These are phyloP conservation scores for Antitrichia curtipendula DNA, from an alignment of 225 moss, liverwort and hornwort genomes.

Conservation along the genomic window DNA sequence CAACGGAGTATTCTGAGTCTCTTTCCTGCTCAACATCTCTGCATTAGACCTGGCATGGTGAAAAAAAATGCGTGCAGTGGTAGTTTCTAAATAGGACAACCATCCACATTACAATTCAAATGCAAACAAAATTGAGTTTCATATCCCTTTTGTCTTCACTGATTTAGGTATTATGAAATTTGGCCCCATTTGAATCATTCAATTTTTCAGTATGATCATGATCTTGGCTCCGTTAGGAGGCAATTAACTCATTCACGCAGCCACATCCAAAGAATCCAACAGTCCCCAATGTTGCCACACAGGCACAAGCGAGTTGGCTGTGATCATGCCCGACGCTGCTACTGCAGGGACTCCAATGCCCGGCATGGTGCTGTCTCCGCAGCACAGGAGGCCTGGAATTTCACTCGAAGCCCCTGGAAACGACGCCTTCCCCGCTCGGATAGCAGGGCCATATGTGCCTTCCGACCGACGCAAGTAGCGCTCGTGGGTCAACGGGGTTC, in stretches of 20 bases:
- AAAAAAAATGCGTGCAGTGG: neutral
- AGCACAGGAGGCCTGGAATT: conserved; percentile 52
- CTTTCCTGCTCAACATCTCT: neutral
- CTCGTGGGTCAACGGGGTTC: conserved; percentile 78
- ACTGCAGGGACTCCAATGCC: conserved; percentile 87
- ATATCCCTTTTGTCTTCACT: neutral
- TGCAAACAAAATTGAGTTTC: neutral
- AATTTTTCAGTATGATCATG: neutral
- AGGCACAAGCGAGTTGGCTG: conserved; percentile 70
- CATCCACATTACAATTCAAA: neutral
- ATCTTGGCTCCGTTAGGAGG: neutral
- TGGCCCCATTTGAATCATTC: neutral
- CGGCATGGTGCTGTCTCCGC: conserved; percentile 84
- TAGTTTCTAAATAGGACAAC: neutral
- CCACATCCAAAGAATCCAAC: conserved; percentile 18
- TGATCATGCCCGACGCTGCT: conserved; percentile 74
- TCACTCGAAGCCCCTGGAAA: conserved; percentile 58
- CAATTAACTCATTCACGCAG: neutral
- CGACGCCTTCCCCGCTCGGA: conserved; percentile 53
- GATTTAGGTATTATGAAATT: neutral
- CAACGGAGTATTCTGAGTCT: neutral
- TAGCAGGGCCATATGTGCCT: conserved; percentile 71
- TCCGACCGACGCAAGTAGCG: conserved; percentile 60
- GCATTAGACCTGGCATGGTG: neutral
- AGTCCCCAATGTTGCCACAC: conserved; percentile 72